A percentile compares a stretch with the other conserved stretches of the same genome.
Conservation (phyloP, 176 grass and related monocot genomes). For the Paspalum vaginatum region DNA sequence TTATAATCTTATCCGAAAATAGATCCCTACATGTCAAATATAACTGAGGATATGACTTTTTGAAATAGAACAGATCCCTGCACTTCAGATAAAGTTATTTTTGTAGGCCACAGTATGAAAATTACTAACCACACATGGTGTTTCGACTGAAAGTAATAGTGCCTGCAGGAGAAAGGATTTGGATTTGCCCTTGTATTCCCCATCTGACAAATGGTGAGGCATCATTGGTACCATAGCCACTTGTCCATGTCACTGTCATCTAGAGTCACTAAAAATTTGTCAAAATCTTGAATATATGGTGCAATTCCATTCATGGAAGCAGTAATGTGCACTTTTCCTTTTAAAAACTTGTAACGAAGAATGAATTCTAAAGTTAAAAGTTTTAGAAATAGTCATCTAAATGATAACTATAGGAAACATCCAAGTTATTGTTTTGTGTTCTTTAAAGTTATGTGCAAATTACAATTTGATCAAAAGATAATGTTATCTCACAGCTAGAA, state of each 20-base stretch:
- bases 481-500: not conserved
- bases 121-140: slow-evolving; percentile 82
- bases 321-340: not conserved
- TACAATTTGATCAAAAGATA: not conserved
- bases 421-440: slow-evolving; percentile 4
- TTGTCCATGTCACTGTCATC: slow-evolving; percentile 98
- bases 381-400: slow-evolving; percentile 17
- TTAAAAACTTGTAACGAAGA: not conserved
- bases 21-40: too few species aligned
- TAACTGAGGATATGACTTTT: too few species aligned
- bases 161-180: slow-evolving; percentile 70
- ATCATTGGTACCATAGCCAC: slow-evolving; percentile 74
- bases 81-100: not conserved
- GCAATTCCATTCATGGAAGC: slow-evolving; percentile 5
- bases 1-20: not conserved
- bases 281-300: slow-evolving; percentile 16
- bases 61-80: not conserved
- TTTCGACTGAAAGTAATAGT: slow-evolving; percentile 73
- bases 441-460: not conserved
- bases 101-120: slow-evolving; percentile 21
- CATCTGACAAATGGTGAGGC: slow-evolving; percentile 81
- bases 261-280: slow-evolving; percentile 44
- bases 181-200: slow-evolving; percentile 59
- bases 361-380: slow-evolving; percentile 27
- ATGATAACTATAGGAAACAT: not conserved